These are phyloP conservation scores for Echinosophora koreensis DNA, from an alignment of 306 rosid species.

Conservation along the genomic window DNA sequence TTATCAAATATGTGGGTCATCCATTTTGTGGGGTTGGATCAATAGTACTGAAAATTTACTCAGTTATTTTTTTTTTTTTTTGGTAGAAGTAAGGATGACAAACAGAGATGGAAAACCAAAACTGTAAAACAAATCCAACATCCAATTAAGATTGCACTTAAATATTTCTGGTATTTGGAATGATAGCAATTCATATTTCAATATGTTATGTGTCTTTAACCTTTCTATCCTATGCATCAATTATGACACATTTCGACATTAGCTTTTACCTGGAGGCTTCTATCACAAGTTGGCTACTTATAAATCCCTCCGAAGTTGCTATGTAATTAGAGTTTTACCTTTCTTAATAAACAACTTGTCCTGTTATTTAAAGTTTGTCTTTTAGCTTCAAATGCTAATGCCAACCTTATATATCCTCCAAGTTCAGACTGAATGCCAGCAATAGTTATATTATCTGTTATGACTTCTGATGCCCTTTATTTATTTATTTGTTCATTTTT, in stretches of 20 bases:
- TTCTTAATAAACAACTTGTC: background rate
- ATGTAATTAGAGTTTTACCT: background rate
- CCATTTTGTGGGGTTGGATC: too few relatives aligned
- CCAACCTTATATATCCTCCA: background rate
- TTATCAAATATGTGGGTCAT: too few relatives aligned
- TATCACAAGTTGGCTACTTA: slow-evolving; percentile 14
- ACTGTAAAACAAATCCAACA: too few relatives aligned
- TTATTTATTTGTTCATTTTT: background rate
- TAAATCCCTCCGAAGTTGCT: slow-evolving; percentile 12
- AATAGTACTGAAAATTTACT: too few relatives aligned
- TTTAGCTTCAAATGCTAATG: background rate
- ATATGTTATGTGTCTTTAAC: background rate
- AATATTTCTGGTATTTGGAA: slow-evolving; percentile 19
- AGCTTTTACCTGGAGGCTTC: background rate
- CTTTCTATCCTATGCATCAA: background rate
- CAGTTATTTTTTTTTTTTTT: too few relatives aligned
- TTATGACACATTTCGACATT: background rate
- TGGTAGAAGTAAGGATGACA: too few relatives aligned
- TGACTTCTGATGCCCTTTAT: slow-evolving; percentile 20
- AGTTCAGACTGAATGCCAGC: background rate
- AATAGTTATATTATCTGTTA: background rate
- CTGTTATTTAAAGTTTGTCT: background rate
- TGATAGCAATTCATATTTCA: slow-evolving; percentile 20
- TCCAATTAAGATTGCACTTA: background rate
- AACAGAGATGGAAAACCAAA: too few relatives aligned